Conservation (phyloP, 2,329 filamentous ascomycete species). For the Akanthomyces muscarius region DNA sequence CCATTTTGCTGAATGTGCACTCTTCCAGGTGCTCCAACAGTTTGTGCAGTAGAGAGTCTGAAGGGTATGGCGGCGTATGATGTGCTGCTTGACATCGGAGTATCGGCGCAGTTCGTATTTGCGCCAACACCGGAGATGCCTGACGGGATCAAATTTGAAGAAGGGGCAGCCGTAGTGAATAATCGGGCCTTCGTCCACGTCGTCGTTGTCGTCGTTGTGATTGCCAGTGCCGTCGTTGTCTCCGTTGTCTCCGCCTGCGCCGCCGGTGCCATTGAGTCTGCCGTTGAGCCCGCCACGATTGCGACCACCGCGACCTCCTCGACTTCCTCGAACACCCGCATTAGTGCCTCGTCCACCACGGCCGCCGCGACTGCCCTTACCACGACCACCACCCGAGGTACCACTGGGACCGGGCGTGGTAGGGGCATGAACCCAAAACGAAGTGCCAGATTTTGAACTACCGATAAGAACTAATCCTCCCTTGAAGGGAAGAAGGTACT, state of each 20-base stretch:
- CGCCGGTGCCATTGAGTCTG: neutral
- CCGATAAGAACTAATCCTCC: neutral
- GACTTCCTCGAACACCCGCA: neutral
- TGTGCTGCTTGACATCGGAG: constrained; percentile 9
- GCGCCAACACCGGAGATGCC: neutral
- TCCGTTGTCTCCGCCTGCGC: neutral
- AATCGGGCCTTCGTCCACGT: neutral
- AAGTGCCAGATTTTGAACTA: neutral
- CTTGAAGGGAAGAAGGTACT: neutral
- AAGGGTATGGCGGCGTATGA: neutral
- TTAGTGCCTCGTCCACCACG: neutral
- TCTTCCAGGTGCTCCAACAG: constrained; percentile 8
- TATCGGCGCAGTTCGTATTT: constrained; percentile 10
- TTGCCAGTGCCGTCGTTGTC: neutral
- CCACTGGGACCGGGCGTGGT: neutral
- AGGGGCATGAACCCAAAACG: constrained; percentile 5
- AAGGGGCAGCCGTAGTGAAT: constrained; percentile 8
- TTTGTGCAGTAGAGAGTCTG: neutral
- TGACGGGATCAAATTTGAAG: constrained; percentile 3
- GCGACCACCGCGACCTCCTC: neutral
- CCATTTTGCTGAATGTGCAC: neutral
- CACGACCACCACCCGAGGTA: neutral
- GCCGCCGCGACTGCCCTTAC: neutral
- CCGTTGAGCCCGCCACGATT: neutral
- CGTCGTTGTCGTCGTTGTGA: neutral